Evolutionary conservation across 352 stramenopile genomes (phyloP), one percentile per base, ranked within the genome.

Genomic region (Phytophthora niederhauseri): DNA sequence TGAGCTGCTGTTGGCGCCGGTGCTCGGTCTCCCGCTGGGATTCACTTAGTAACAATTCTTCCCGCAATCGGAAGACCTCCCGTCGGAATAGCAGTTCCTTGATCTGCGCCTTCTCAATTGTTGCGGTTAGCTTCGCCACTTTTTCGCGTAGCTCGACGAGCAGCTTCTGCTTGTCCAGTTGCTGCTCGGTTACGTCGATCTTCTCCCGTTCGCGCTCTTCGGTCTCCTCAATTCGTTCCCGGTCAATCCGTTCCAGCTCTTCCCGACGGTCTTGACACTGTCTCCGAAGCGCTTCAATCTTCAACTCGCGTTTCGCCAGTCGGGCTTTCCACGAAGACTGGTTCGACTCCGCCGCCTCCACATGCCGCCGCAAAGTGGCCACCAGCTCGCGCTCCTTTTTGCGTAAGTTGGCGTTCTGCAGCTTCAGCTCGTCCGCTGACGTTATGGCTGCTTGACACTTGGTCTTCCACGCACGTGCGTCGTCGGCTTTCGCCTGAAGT

Each of bases 11-110:
- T 20, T 82, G 66, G 6, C 84, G 81, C 8, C 80, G 72, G 17
- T 78, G 70, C 24, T 91, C 80, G 0, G 78, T 87, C 52, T 84
- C 72, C 11, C 84, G 77, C 34, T 85, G 81, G 3, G 75, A 80
- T 64, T 92, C 81, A 64, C 84, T 90, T 17, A 88, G 57, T 36
- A 91, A 43, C 28, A 92, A 56, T 60, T 85, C 82, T 72, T 91
- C 82, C 7, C 84, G 79, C 4, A 92, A 72, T 4, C 78, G 79
- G 30, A 76, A 77, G 6, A 85, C 73, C 56, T 92, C 80, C 5
- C 75, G 78, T 55, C 77, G 71, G 26, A 81, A 55, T 6, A 91
- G 68, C 31, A 77, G 59, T 34, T 92, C 81, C 28, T 76, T 85
- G 14, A 77, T 61, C 45, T 83, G 74, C 9, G 75, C 62, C 60